Conservation (phyloP, 331 rosid species). For the Rosa hybrid region DNA sequence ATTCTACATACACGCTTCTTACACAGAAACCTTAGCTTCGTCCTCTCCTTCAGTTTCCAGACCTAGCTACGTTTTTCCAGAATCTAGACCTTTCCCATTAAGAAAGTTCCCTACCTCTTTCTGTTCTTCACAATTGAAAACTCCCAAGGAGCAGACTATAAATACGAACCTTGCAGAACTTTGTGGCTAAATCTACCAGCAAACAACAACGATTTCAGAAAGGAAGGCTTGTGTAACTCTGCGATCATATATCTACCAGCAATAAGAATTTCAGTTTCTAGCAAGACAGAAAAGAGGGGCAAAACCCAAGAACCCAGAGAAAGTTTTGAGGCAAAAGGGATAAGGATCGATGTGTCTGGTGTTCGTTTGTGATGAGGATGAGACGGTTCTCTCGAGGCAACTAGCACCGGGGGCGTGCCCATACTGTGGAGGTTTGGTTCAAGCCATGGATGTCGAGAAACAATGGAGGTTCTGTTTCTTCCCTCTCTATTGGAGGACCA, state of each 20-base stretch:
- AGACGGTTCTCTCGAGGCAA: slow-evolving; percentile 67
- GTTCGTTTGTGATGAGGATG: slow-evolving; percentile 76
- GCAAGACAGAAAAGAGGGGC: too few species aligned
- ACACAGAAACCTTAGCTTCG: not conserved
- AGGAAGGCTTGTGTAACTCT: not conserved
- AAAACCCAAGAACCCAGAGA: not conserved
- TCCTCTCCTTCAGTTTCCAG: not conserved
- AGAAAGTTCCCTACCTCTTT: not conserved
- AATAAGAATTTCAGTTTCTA: too few species aligned
- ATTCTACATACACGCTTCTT: slow-evolving; percentile 28
- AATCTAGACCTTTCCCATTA: not conserved
- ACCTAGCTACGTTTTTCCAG: slow-evolving; percentile 22
- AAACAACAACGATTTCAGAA: not conserved
- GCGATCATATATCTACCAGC: not conserved
- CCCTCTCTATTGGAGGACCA: slow-evolving; percentile 50
- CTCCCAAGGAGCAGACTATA: not conserved
- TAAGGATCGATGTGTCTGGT: slow-evolving; percentile 66
- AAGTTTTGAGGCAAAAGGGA: not conserved
- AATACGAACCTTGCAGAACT: not conserved
- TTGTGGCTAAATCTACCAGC: not conserved
- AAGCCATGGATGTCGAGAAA: slow-evolving; percentile 55
- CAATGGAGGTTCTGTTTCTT: slow-evolving; percentile 57
- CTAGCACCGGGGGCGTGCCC: slow-evolving; percentile 79
- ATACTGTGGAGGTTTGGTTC: slow-evolving; percentile 76
- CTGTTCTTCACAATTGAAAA: not conserved